These are phyloP conservation scores for Suhomyces anneliseae DNA, from an alignment of 1,139 yeast genomes.

Conservation along the genomic window DNA sequence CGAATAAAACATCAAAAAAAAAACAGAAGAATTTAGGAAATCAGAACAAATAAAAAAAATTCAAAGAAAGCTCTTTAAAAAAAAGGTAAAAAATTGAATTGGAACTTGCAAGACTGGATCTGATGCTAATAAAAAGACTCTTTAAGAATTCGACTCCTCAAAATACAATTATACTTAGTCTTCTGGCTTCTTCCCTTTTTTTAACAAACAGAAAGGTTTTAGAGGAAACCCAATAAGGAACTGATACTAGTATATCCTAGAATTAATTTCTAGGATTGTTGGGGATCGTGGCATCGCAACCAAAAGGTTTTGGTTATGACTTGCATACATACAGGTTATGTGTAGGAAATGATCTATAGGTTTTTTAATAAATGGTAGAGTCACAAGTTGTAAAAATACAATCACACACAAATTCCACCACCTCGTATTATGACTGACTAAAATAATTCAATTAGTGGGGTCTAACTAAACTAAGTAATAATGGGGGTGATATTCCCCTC, in stretches of 20 bases:
- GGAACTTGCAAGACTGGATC: not conserved
- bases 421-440: no score
- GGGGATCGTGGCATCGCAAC: not conserved
- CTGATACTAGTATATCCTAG: not conserved
- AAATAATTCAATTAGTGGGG: no score
- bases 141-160: no score
- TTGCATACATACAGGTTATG: conserved; percentile 9
- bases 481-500: not conserved
- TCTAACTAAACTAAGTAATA: no score
- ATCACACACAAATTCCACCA: no score
- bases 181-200: no score
- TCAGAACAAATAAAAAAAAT: not conserved
- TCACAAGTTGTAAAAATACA: not conserved
- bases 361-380: conserved; percentile 5
- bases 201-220: no score
- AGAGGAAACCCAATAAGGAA: no score
- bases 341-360: conserved; percentile 3
- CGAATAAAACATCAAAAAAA: not conserved
- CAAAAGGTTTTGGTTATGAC: not conserved
- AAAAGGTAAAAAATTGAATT: no score
- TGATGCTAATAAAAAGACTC: not conserved
- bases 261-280: not conserved
- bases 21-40: not conserved
- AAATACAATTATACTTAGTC: no score
- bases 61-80: no score